Base-by-base conservation (phyloP, 208 protist species). In the Willaertia magna region DNA sequence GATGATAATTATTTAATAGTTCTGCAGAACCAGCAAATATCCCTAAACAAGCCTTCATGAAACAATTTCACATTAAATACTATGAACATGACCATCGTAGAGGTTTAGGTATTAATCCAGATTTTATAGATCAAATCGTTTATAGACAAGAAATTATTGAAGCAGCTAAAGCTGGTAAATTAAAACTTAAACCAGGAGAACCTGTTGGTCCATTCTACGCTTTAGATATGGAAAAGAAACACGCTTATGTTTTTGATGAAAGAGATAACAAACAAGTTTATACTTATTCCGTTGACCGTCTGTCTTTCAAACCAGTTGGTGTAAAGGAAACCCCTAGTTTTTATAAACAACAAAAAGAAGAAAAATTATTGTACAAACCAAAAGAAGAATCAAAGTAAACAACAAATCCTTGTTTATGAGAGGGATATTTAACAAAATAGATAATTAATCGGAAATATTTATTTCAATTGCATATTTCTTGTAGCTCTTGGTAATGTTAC, bases 401-500 rank as follows among this genome's bases (percentile, higher is more conserved):
- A n/a, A n/a, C n/a, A n/a, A n/a, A n/a, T n/a, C n/a, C n/a, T n/a
- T n/a, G n/a, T n/a, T n/a, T n/a, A n/a, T n/a, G n/a, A n/a, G n/a
- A n/a, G n/a, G n/a, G n/a, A n/a, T n/a, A n/a, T n/a, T n/a, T n/a
- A n/a, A n/a, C n/a, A n/a, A n/a, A n/a, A n/a, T n/a, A n/a, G n/a
- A n/a, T n/a, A n/a, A n/a, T n/a, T n/a, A n/a, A n/a, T n/a, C n/a
- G n/a, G n/a, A n/a, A n/a, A n/a, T n/a, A n/a, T n/a, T n/a, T n/a
- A n/a, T n/a, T n/a, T n/a, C n/a, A n/a, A n/a, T 43, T 84, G 49
- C 12, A 84, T 43, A 16, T 84, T 87, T 48, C 85, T 55, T 20
- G 85, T 87, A 3, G 94, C 93, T 39, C 90, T 85, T 22, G 94
- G 94, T 18, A 96, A 51, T 40, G 61, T 78, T 59, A 93, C 88